Base-by-base conservation (phyloP, 345 rosid genomes). In the Salix purpurea region DNA sequence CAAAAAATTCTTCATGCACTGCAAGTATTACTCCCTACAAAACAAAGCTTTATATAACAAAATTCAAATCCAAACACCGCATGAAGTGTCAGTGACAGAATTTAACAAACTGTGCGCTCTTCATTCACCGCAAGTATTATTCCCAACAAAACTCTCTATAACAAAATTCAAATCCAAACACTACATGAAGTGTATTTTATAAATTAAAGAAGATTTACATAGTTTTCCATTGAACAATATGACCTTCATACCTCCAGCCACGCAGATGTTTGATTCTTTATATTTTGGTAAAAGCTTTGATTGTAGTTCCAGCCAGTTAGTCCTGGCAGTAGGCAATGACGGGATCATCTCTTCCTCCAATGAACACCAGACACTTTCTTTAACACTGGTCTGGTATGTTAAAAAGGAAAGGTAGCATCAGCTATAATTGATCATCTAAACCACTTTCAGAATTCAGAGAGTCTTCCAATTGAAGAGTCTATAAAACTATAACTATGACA, bases 271-370 rank as follows among this genome's bases (percentile, higher is more conserved):
- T 73, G 97, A 87, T 81, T 92, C 94, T 83, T 80, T 87, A 76
- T 84, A 83, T 65, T 85, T 92, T 13, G 94, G 86, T 48, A 91
- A 78, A 78, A 89, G 86, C 83, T 89, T 91, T 73, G 99, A 90
- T 73, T 94, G 98, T 61, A 94, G 82, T 67, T 96, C 99, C 90
- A 96, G 86, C 99, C 99, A 96, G 82, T 94, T 94, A 74, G 90
- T 85, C 88, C 88, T 91, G 75, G 86, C 83, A 82, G 87, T 83
- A 79, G 93, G 80, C 74, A 85, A 78, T 56, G 95, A 94, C 73
- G 98, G 99, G 74, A 91, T 83, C 76, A 96, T 85, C 74, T 91
- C 97, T 80, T 92, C 97, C 91, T 96, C 99, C 70, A 96, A 85
- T 61, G 95, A 91, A 50, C 32, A 85, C 99, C 99, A 96, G 80